Evolutionary conservation across 257 asterid species (phyloP).

Genomic region (Plectranthus barbatus): DNA sequence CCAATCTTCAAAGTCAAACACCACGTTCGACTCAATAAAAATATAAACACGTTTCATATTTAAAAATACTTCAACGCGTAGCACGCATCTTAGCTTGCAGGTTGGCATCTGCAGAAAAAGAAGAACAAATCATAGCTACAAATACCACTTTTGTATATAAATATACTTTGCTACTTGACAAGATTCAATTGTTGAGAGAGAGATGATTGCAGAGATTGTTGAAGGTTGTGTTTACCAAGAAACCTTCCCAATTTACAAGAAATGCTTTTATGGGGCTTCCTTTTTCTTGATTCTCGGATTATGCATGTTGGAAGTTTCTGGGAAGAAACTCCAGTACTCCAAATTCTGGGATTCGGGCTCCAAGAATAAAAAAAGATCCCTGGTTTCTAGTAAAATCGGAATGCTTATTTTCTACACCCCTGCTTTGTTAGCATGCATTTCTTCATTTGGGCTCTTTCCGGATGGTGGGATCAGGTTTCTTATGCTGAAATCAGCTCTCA

Average conservation of each 20-base stretch:
- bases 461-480: slow-evolving; percentile 48
- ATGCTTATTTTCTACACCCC: slow-evolving; percentile 61
- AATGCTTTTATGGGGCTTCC: slow-evolving; percentile 21
- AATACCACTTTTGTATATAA: not conserved
- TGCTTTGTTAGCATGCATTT: slow-evolving; percentile 39
- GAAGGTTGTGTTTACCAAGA: slow-evolving; percentile 21
- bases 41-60: no score
- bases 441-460: slow-evolving; percentile 42
- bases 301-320: slow-evolving; percentile 38
- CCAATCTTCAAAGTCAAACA: no score
- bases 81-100: no score
- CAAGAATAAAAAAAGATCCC: not conserved
- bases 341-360: slow-evolving; percentile 46
- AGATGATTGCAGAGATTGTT: slow-evolving; percentile 11
- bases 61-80: no score
- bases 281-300: slow-evolving; percentile 12
- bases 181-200: not conserved
- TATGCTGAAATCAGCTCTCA: slow-evolving; percentile 44
- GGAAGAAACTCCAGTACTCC: slow-evolving; percentile 64
- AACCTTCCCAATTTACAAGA: slow-evolving; percentile 26
- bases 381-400: slow-evolving; percentile 47
- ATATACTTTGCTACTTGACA: not conserved
- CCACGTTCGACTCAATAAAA: no score
- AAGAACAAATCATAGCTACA: no score
- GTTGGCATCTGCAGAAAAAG: no score